phyloP scores from a whole-genome alignment of 2,329 filamentous ascomycete genomes.

The Sordariomycetes sp. region DNA sequence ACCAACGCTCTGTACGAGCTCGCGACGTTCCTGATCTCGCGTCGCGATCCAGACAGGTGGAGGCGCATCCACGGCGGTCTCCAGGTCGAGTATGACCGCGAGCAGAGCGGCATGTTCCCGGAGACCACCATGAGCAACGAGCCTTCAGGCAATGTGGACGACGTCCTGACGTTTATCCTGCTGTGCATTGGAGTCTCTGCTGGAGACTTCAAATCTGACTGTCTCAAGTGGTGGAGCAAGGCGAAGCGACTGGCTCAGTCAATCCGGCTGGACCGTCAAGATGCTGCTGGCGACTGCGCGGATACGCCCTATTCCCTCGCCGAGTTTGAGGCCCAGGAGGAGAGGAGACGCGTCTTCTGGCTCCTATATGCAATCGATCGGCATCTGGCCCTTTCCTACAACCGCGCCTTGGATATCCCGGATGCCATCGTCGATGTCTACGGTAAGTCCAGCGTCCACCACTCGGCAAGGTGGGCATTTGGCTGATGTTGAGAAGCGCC shows the following conservation, averaged over 20 bases:
- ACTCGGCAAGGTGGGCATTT: neutral
- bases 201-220: slow-evolving; percentile 38
- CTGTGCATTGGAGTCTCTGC: slow-evolving; percentile 36
- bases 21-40: slow-evolving; percentile 21
- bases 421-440: slow-evolving; percentile 35
- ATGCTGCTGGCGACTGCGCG: slow-evolving; percentile 17
- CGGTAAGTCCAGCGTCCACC: slow-evolving; percentile 9
- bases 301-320: slow-evolving; percentile 9
- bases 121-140: slow-evolving; percentile 22
- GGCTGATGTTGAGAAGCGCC: slow-evolving; percentile 16
- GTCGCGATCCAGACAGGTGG: slow-evolving; percentile 26
- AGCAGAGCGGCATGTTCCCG: slow-evolving; percentile 16
- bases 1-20: slow-evolving; percentile 26
- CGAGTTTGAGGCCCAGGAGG: slow-evolving; percentile 32
- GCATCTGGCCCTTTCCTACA: slow-evolving; percentile 37
- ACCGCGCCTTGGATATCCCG: slow-evolving; percentile 30
- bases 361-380: slow-evolving; percentile 35
- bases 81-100: slow-evolving; percentile 18
- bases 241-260: slow-evolving; percentile 26
- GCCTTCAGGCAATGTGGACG: slow-evolving; percentile 25
- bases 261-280: slow-evolving; percentile 27
- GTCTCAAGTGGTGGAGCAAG: slow-evolving; percentile 37
- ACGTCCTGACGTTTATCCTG: slow-evolving; percentile 34
- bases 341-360: slow-evolving; percentile 37
- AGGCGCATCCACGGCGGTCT: slow-evolving; percentile 24